Base-by-base conservation (phyloP, 495 filamentous ascomycete genomes). In the Aspergillus mulundensis region DNA sequence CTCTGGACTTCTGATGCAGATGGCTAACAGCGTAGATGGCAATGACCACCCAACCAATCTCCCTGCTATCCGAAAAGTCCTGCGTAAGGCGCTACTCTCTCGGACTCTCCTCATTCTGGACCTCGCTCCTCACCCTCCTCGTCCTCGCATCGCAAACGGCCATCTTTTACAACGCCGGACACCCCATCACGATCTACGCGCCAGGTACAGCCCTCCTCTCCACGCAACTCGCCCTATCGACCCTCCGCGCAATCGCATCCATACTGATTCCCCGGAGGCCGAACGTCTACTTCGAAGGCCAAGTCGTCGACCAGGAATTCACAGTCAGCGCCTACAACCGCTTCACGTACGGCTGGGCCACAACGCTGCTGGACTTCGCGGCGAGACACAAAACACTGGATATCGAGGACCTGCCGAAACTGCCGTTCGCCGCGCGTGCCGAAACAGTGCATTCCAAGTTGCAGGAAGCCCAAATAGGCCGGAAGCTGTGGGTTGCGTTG, bases 321-420 rank as follows among this genome's bases (percentile, higher is more conserved):
- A 87, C 85, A 0, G 77, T 71, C 10, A 85, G 85, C 5, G 78
- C 83, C 0, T 69, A 84, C 41, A 77, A 70, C 40, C 81, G 84
- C 25, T 86, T 82, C 62, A 88, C 77, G 7, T 91, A 84, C 61
- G 62, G 65, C 34, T 93, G 88, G 88, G 78, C 81, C 8, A 66
- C 56, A 4, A 60, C 59, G 2, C 30, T 90, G 0, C 77, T 92
- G 21, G 57, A 65, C 2, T 69, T 79, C 39, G 81, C 84, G 0
- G 66, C 70, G 16, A 70, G 74, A 53, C 81, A 84, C 54, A 80
- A 79, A 30, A 70, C 71, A 15, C 68, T 94, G 2, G 79, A 84
- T 7, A 61, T 89, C 25, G 69, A 70, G 3, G 83, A 88, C 58
- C 63, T 91, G 5, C 81, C 84, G 0, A 77, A 77, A 36, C 65